A percentile compares a stretch with the other conserved stretches of the same genome.
Conservation (phyloP, 1,284 basidiomycete species). For the Cerrena zonata region DNA sequence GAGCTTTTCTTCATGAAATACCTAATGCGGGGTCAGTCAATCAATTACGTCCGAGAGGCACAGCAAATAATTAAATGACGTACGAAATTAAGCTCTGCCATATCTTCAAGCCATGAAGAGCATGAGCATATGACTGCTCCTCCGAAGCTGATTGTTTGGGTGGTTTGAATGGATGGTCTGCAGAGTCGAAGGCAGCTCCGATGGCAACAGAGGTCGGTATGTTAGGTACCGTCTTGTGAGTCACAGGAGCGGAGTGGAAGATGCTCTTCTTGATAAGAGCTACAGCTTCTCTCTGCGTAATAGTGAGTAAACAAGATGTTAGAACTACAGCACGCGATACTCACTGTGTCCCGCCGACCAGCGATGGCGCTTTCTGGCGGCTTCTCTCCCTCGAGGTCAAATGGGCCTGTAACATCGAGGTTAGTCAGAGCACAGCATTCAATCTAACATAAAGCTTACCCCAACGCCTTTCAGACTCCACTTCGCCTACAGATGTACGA, state of each 20-base stretch:
- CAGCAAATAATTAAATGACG: conserved; percentile 8
- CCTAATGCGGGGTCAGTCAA: conserved; percentile 22
- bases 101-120: conserved; percentile 48
- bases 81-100: conserved; percentile 51
- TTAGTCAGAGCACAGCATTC: background rate
- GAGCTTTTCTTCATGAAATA: conserved; percentile 45
- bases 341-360: conserved; percentile 53
- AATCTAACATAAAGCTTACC: conserved; percentile 13
- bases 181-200: conserved; percentile 44
- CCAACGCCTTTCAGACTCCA: conserved; percentile 23
- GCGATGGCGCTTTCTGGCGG: conserved; percentile 64
- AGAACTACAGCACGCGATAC: conserved; percentile 13
- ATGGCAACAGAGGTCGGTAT: conserved; percentile 40
- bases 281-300: conserved; percentile 44
- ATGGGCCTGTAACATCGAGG: conserved; percentile 32
- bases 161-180: conserved; percentile 43
- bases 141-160: conserved; percentile 55
- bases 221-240: conserved; percentile 49
- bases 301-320: conserved; percentile 1
- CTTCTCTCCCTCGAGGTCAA: conserved; percentile 52
- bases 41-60: background rate
- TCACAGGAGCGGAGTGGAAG: conserved; percentile 50
- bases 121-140: conserved; percentile 41
- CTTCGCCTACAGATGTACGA: conserved; percentile 12
- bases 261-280: conserved; percentile 53